Base-by-base conservation (phyloP, 257 asterid species). In the Ilex aquifolium region DNA sequence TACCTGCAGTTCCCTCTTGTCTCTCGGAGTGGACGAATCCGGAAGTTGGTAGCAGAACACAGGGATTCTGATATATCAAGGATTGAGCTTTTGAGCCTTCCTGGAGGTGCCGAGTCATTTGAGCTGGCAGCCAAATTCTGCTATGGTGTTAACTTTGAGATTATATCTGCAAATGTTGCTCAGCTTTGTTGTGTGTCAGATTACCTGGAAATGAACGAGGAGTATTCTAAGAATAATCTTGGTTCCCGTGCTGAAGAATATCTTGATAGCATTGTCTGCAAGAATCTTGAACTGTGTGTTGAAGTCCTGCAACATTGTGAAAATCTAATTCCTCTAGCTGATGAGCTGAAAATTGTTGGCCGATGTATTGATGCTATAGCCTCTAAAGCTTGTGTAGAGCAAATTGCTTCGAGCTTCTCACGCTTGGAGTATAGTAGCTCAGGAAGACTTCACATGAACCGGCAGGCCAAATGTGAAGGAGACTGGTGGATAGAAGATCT, bases 401-500 rank as follows among this genome's bases (percentile, higher is more conserved):
- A 92, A 62, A 92, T 92, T n/a, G 95, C 99, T 6, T 89, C 96
- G 6, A 92, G 99, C 65, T 92, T 92, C 82, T 89, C 99, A 0
- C 72, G 98, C 4, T 74, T 92, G 73, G 97, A 92, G 75, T 92
- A 92, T 32, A 83, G 91, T 79, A 85, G 97, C 84, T 89, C 96
- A 0, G 99, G 97, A 6, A 77, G 97, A 63, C 97, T 90, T 44
- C 97, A 89, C 61, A 92, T 88, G 97, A 88, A 86, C 80, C 80
- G 87, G 72, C 89, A 78, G 31, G 64, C 83, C 0, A 87, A 82
- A 54, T 76, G 74, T 13, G 96, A 86, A 31, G 85, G 83, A 51
- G 96, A 90, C 69, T 92, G 99, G 99, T 92, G 99, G 99, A 87
- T 93, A 8, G 95, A 90, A 66, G 97, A 90, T 65, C 82, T 93